A percentile compares a stretch with the other conserved stretches of the same genome.
phyloP scores from a whole-genome alignment of 257 asterid species.

The Nicotiana benthamiana region DNA sequence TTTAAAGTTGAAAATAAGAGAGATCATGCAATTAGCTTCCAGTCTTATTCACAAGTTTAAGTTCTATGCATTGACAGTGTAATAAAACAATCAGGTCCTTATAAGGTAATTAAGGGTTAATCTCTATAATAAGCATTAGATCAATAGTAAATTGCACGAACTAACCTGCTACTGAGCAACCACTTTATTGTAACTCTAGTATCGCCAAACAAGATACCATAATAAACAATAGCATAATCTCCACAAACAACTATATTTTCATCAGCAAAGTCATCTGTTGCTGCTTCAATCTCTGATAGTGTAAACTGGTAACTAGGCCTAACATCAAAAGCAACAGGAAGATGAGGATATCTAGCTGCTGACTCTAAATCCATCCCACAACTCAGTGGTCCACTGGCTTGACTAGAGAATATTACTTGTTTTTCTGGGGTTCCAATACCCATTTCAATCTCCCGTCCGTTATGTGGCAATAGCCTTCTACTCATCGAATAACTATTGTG shows the following conservation, averaged over 20 bases:
- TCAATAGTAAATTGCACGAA: neutral
- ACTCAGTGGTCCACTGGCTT: neutral
- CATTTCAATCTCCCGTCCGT: slow-evolving; percentile 31
- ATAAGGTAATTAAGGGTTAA: neutral
- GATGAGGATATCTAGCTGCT: neutral
- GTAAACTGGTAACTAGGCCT: slow-evolving; percentile 12
- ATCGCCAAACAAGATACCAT: slow-evolving; percentile 26
- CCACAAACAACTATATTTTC: slow-evolving; percentile 41
- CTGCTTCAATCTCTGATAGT: slow-evolving; percentile 36
- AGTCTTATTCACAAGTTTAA: neutral
- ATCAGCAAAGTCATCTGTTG: slow-evolving; percentile 31
- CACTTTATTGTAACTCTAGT: slow-evolving; percentile 42
- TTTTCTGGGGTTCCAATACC: slow-evolving; percentile 21
- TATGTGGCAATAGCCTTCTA: slow-evolving; percentile 22
- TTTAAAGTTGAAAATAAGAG: neutral
- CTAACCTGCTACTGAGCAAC: slow-evolving; percentile 34
- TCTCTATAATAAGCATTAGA: neutral
- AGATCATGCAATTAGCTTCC: neutral
- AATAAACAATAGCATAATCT: slow-evolving; percentile 41
- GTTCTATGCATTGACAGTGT: neutral
- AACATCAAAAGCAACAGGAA: neutral
- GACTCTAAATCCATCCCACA: neutral
- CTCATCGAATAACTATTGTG: slow-evolving; percentile 19
- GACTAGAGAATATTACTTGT: slow-evolving; percentile 14
- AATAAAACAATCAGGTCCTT: neutral